These are phyloP conservation scores for Populus hybrid DNA, from an alignment of 441 rosid species.

Conservation along the genomic window DNA sequence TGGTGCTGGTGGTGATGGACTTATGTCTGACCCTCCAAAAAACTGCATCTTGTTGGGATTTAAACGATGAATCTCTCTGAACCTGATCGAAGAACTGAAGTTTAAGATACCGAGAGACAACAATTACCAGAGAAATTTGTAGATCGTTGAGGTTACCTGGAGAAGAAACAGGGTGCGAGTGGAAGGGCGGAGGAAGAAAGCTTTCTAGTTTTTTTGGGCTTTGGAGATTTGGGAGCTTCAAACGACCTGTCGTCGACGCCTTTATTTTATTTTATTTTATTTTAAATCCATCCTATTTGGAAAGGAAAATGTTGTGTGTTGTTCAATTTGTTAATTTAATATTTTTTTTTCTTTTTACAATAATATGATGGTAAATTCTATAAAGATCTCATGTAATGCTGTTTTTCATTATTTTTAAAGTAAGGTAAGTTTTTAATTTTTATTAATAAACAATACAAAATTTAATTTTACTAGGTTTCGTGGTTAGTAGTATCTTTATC, in stretches of 20 bases:
- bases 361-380: neutral
- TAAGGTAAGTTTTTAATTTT: neutral
- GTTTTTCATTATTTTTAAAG: neutral
- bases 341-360: neutral
- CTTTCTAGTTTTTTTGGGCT: neutral
- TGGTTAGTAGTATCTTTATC: too few species aligned
- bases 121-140: neutral
- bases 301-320: neutral
- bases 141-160: neutral
- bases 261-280: too few species aligned
- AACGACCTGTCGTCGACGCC: neutral
- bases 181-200: neutral
- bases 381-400: neutral
- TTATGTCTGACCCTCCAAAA: conserved; percentile 87
- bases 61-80: neutral
- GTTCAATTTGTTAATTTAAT: neutral
- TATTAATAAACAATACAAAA: too few species aligned
- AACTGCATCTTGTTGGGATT: conserved; percentile 57
- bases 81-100: neutral
- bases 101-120: too few species aligned
- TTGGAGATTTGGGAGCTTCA: neutral
- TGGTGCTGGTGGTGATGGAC: conserved; percentile 73
- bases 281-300: neutral
- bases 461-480: too few species aligned
- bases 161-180: neutral